Conservation (phyloP, 306 rosid genomes). For the Morella rubra region DNA sequence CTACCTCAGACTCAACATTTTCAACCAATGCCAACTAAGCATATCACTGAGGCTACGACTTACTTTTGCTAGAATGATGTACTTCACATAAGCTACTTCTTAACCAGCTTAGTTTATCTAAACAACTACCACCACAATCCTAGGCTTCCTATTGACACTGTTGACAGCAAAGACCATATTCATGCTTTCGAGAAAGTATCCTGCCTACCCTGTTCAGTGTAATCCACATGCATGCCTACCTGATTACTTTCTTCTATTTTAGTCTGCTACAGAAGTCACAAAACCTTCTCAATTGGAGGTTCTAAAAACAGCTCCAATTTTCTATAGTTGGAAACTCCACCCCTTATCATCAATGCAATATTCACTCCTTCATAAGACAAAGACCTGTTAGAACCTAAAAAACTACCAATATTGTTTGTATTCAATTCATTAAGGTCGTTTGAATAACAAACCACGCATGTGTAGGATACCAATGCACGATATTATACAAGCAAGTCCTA, state of each 20-base stretch:
- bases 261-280: not conserved
- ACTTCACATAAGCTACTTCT: not conserved
- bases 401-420: not conserved
- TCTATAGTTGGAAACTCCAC: slow-evolving; percentile 1
- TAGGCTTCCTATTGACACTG: not conserved
- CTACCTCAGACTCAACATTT: not conserved
- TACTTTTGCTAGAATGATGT: not conserved
- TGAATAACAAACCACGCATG: slow-evolving; percentile 1
- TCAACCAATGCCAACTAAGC: not conserved
- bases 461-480: slow-evolving; percentile 14
- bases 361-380: not conserved
- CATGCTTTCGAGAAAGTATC: not conserved
- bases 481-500: slow-evolving; percentile 10
- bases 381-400: not conserved
- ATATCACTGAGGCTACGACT: not conserved
- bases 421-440: not conserved
- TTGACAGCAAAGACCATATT: not conserved
- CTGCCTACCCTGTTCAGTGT: not conserved
- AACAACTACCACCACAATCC: not conserved
- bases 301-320: not conserved
- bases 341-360: not conserved
- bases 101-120: slow-evolving; percentile 1
- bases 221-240: not conserved
- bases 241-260: not conserved
- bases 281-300: not conserved